These are phyloP conservation scores for Rhodotorula toruloides DNA, from an alignment of 768 basidiomycete genomes.

Conservation along the genomic window DNA sequence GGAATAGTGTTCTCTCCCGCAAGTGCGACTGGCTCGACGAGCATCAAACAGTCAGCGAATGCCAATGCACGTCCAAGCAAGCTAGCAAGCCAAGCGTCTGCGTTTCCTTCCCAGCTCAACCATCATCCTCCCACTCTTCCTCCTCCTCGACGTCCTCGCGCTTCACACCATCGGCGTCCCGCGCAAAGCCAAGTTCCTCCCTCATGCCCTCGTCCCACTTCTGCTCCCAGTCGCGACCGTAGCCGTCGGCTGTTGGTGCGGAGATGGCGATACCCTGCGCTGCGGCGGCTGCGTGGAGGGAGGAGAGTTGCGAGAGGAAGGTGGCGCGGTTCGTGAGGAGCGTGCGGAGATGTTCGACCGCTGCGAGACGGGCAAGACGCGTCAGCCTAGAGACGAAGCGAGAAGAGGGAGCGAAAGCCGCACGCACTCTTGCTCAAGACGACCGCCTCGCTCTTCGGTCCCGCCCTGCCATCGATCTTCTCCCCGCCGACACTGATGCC, in stretches of 20 bases:
- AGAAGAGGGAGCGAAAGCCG: constrained; percentile 1
- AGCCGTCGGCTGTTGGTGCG: neutral
- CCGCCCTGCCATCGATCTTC: constrained; percentile 73
- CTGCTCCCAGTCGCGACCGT: constrained; percentile 61
- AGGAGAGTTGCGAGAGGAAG: constrained; percentile 59
- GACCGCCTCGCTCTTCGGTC: constrained; percentile 83
- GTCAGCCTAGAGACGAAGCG: constrained; percentile 2
- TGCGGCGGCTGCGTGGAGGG: constrained; percentile 49
- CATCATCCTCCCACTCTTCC: constrained; percentile 3
- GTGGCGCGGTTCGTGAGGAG: constrained; percentile 60
- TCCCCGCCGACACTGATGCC: constrained; percentile 52
- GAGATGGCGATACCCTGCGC: neutral
- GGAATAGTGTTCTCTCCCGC: too few species aligned
- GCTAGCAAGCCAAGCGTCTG: too few species aligned
- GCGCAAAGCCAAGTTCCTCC: neutral
- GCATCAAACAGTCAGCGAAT: too few species aligned
- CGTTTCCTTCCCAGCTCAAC: too few species aligned
- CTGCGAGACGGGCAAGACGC: constrained; percentile 48
- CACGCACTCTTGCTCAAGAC: constrained; percentile 79
- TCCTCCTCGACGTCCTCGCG: neutral
- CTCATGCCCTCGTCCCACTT: constrained; percentile 60
- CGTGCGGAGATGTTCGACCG: constrained; percentile 75
- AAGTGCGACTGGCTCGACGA: too few species aligned
- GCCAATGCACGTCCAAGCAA: too few species aligned
- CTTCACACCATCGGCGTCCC: neutral